These are phyloP conservation scores for Aureobasidium subglaciale DNA, from an alignment of 2,329 filamentous ascomycete genomes.

Conservation along the genomic window DNA sequence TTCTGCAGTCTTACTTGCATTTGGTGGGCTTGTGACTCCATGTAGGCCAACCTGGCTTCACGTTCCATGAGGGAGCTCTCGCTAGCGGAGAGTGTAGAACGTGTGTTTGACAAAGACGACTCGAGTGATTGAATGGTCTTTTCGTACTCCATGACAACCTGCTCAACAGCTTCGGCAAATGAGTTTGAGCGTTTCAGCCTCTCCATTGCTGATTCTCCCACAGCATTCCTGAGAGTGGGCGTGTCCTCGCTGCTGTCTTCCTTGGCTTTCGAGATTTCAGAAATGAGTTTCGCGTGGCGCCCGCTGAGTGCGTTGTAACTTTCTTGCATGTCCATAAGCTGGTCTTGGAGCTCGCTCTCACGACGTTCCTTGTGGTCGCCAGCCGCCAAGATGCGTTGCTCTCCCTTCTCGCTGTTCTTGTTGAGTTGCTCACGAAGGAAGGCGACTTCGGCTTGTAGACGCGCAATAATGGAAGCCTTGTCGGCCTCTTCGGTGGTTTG, in stretches of 20 bases:
- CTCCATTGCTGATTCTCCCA: constrained; percentile 75
- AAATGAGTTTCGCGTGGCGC: constrained; percentile 90
- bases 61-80: constrained; percentile 86
- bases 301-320: constrained; percentile 88
- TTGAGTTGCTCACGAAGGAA: constrained; percentile 92
- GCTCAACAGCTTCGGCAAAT: constrained; percentile 91
- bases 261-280: constrained; percentile 81
- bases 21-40: constrained; percentile 86
- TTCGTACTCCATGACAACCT: constrained; percentile 94
- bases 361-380: constrained; percentile 34
- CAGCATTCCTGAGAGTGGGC: constrained; percentile 52
- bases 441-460: constrained; percentile 85
- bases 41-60: constrained; percentile 86
- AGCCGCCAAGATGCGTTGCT: constrained; percentile 38
- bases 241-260: constrained; percentile 53
- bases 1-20: constrained; percentile 88
- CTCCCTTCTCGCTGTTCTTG: constrained; percentile 63
- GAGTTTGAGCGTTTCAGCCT: constrained; percentile 89
- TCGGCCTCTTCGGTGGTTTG: constrained; percentile 82
- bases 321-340: constrained; percentile 85
- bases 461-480: constrained; percentile 87
- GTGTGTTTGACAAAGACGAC: constrained; percentile 81
- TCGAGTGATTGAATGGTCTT: constrained; percentile 96
- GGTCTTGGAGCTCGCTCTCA: constrained; percentile 86
- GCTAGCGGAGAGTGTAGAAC: constrained; percentile 71